Evolutionary conservation across 805 yeast genomes (phyloP).

Genomic region (Yamadazyma paraphyllophila): DNA sequence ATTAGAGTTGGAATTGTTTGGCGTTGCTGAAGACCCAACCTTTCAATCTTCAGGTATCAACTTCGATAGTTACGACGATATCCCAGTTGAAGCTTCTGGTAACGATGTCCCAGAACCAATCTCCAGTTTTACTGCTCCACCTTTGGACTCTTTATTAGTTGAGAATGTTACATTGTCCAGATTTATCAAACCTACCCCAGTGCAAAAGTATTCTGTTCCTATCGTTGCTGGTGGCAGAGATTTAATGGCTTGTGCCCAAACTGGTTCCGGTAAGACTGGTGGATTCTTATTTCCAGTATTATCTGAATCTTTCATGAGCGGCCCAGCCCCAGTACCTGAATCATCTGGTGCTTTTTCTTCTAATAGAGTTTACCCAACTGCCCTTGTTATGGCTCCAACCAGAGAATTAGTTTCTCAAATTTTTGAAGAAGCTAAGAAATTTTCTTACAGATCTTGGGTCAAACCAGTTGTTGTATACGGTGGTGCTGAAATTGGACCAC

Average conservation of each 20-base stretch:
- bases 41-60: constrained; percentile 96
- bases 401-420: constrained; percentile 98
- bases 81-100: constrained; percentile 98
- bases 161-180: constrained; percentile 86
- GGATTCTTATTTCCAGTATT: constrained; percentile 98
- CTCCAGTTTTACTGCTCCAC: constrained; percentile 83
- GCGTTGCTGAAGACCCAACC: constrained; percentile 67
- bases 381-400: constrained; percentile 95
- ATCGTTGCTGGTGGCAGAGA: constrained; percentile 87
- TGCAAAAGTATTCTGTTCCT: constrained; percentile 90
- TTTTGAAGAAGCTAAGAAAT: constrained; percentile 91
- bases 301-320: constrained; percentile 83
- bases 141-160: constrained; percentile 80
- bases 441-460: constrained; percentile 98
- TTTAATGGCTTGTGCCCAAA: constrained; percentile 96
- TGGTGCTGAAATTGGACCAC: constrained; percentile 92
- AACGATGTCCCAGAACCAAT: constrained; percentile 93
- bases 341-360: constrained; percentile 54
- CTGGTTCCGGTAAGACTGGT: constrained; percentile 99
- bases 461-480: constrained; percentile 96
- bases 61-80: constrained; percentile 97
- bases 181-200: constrained; percentile 95
- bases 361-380: constrained; percentile 89
- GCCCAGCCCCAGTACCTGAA: constrained; percentile 66
- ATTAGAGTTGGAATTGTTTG: constrained; percentile 79